These are phyloP conservation scores for Balakata baccata DNA, from an alignment of 345 rosid genomes.

Conservation along the genomic window DNA sequence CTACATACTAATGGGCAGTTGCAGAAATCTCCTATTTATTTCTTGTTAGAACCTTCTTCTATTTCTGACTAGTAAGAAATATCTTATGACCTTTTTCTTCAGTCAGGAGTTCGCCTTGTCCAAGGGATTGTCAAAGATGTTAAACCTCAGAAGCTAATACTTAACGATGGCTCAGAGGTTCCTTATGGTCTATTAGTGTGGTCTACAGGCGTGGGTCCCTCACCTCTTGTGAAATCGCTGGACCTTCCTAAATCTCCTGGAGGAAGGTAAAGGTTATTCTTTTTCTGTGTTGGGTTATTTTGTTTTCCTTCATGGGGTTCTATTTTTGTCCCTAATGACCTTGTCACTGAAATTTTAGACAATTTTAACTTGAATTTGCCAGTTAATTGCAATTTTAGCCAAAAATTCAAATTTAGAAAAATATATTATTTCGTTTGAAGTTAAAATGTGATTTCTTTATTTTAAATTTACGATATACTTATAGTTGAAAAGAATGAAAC, in stretches of 20 bases:
- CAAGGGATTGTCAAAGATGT: slow-evolving; percentile 90
- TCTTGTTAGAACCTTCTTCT: background rate
- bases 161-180: slow-evolving; percentile 77
- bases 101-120: slow-evolving; percentile 89
- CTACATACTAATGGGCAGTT: background rate
- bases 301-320: background rate
- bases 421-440: too few species aligned
- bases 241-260: slow-evolving; percentile 84
- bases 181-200: slow-evolving; percentile 88
- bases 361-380: background rate
- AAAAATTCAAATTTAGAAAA: background rate
- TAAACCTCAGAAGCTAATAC: slow-evolving; percentile 63
- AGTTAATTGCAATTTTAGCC: background rate
- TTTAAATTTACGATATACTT: too few species aligned
- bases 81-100: slow-evolving; percentile 20
- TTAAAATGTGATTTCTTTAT: too few species aligned
- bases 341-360: too few species aligned
- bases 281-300: background rate
- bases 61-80: background rate
- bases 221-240: slow-evolving; percentile 59
- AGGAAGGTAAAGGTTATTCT: slow-evolving; percentile 62
- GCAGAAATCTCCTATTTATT: background rate
- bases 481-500: background rate
- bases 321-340: background rate
- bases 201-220: slow-evolving; percentile 97